phyloP scores from a whole-genome alignment of 768 basidiomycete genomes.

The Crepidotus variabilis region DNA sequence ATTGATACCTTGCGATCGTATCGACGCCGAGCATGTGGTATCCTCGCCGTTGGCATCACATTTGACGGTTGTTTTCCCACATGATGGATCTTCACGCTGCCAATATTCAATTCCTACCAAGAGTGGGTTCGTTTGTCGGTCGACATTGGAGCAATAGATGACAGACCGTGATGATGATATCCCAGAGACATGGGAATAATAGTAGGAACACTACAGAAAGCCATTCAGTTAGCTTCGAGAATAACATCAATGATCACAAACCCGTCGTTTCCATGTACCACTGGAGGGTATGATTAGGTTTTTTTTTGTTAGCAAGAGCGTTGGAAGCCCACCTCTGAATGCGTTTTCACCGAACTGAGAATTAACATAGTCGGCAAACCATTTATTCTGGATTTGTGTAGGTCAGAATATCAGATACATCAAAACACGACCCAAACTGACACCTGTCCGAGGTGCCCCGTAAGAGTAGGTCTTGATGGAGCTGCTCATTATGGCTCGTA shows the following conservation, averaged over 20 bases:
- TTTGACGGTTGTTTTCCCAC: conserved; percentile 34
- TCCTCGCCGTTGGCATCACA: conserved; percentile 48
- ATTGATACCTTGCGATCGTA: conserved; percentile 43
- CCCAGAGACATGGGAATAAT: conserved; percentile 44
- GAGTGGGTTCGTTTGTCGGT: background rate
- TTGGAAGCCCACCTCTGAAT: conserved; percentile 34
- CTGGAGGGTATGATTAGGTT: conserved; percentile 20
- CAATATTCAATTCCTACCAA: conserved; percentile 51
- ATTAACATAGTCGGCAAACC: conserved; percentile 44
- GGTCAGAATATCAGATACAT: background rate
- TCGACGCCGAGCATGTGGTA: conserved; percentile 41
- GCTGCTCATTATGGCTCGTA: conserved; percentile 20
- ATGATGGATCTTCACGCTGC: conserved; percentile 40
- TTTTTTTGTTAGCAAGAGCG: background rate
- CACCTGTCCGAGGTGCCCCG: conserved; percentile 47
- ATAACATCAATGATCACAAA: conserved; percentile 10
- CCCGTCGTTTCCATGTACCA: conserved; percentile 51
- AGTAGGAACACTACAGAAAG: conserved; percentile 40
- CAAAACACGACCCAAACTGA: conserved; percentile 17
- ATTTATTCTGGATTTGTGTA: conserved; percentile 32
- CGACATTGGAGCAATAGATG: background rate
- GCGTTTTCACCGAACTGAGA: conserved; percentile 34
- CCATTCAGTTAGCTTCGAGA: background rate
- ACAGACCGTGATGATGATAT: conserved; percentile 50
- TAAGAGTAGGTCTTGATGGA: conserved; percentile 43